Evolutionary conservation across 805 yeast genomes (phyloP).

Genomic region (Candida ficus): DNA sequence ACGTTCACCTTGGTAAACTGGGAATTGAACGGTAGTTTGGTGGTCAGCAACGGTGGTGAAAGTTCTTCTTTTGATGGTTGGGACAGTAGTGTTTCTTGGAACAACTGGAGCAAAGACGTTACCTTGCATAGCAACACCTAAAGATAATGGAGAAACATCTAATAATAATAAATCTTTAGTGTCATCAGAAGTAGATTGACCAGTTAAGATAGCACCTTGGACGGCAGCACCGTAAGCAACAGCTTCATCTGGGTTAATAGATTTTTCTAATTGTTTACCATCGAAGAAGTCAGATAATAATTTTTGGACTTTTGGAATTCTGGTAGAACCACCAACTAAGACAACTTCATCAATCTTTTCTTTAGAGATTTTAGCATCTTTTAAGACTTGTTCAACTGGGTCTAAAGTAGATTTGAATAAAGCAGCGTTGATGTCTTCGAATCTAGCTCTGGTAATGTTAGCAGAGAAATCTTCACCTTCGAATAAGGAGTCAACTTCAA

Average conservation of each 20-base stretch:
- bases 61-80: conserved; percentile 95
- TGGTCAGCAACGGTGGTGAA: conserved; percentile 97
- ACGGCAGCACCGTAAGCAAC: conserved; percentile 99
- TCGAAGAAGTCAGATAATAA: conserved; percentile 94
- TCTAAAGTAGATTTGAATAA: conserved; percentile 90
- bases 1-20: conserved; percentile 98
- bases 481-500: conserved; percentile 90
- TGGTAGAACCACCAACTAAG: conserved; percentile 95
- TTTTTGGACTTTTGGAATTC: conserved; percentile 96
- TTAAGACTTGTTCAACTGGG: conserved; percentile 92
- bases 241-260: conserved; percentile 98
- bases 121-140: conserved; percentile 99
- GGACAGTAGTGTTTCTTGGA: conserved; percentile 41
- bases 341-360: conserved; percentile 88
- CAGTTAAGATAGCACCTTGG: conserved; percentile 94
- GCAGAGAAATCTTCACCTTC: conserved; percentile 97
- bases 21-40: conserved; percentile 98
- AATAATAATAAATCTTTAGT: conserved; percentile 91
- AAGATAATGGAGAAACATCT: conserved; percentile 95
- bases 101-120: conserved; percentile 96
- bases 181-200: conserved; percentile 96
- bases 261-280: conserved; percentile 95
- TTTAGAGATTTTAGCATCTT: conserved; percentile 87
- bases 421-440: conserved; percentile 93
- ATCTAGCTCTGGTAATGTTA: conserved; percentile 94